phyloP scores from a whole-genome alignment of 768 basidiomycete genomes.

The Mycena vulgaris region DNA sequence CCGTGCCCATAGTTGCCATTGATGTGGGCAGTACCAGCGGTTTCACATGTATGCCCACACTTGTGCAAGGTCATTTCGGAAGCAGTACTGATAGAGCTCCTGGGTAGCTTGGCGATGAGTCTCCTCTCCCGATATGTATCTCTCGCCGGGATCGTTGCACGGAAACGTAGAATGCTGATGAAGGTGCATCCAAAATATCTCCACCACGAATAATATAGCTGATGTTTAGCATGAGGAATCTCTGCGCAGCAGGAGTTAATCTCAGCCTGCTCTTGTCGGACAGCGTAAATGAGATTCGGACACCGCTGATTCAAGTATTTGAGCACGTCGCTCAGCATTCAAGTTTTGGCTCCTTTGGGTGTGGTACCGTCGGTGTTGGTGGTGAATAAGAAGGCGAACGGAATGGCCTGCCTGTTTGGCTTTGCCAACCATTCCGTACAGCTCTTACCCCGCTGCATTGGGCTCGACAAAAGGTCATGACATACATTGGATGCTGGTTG shows the following conservation, averaged over 20 bases:
- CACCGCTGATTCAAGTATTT: neutral
- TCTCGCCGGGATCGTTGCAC: slow-evolving; percentile 28
- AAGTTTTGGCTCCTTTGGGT: neutral
- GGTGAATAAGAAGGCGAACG: neutral
- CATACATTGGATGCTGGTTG: neutral
- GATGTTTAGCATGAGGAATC: slow-evolving; percentile 45
- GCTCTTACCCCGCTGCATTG: neutral
- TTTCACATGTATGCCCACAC: slow-evolving; percentile 51
- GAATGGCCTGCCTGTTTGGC: neutral
- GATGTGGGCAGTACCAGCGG: slow-evolving; percentile 45
- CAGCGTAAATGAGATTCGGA: slow-evolving; percentile 43
- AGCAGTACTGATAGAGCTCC: slow-evolving; percentile 45
- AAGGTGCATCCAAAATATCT: slow-evolving; percentile 37
- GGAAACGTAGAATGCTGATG: slow-evolving; percentile 40
- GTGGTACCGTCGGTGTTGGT: neutral
- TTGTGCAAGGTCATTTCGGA: slow-evolving; percentile 39
- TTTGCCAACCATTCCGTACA: neutral
- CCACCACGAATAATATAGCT: slow-evolving; percentile 48
- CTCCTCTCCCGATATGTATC: slow-evolving; percentile 13
- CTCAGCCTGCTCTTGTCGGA: slow-evolving; percentile 49
- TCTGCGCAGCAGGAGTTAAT: slow-evolving; percentile 43
- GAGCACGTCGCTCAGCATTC: slow-evolving; percentile 1
- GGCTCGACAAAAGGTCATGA: neutral
- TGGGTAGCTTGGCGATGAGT: slow-evolving; percentile 8
- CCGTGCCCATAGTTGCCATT: slow-evolving; percentile 40